phyloP scores from a whole-genome alignment of 345 rosid species.

The Eutrema japonicum region DNA sequence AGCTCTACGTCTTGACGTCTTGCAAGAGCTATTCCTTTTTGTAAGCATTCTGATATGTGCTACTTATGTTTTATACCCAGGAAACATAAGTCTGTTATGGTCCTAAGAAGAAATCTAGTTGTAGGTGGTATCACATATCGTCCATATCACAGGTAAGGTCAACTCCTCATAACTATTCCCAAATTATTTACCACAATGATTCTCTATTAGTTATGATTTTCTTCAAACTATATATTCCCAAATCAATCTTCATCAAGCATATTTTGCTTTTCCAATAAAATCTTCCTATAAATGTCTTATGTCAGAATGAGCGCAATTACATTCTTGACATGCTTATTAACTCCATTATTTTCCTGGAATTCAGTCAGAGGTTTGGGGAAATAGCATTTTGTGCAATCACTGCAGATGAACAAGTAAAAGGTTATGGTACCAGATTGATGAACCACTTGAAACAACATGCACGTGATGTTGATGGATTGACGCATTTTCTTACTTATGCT shows the following conservation, averaged over 20 bases:
- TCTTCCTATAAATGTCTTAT: neutral
- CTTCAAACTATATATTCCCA: neutral
- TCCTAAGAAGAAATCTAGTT: slow-evolving; percentile 78
- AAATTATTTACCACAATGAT: neutral
- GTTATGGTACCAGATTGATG: slow-evolving; percentile 99
- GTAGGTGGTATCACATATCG: slow-evolving; percentile 99
- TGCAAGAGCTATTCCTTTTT: slow-evolving; percentile 12
- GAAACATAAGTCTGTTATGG: slow-evolving; percentile 98
- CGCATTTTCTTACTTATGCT: slow-evolving; percentile 96
- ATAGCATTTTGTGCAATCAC: slow-evolving; percentile 99
- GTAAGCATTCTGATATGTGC: slow-evolving; percentile 32
- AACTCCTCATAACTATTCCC: neutral
- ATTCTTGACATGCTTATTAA: slow-evolving; percentile 31
- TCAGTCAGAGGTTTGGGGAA: slow-evolving; percentile 97
- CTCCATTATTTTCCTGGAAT: slow-evolving; percentile 30
- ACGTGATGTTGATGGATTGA: slow-evolving; percentile 93
- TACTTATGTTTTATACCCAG: slow-evolving; percentile 51
- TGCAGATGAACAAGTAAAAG: slow-evolving; percentile 99
- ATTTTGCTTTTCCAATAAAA: neutral
- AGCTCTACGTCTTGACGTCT: neutral
- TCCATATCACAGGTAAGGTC: slow-evolving; percentile 80
- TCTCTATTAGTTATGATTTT: slow-evolving; percentile 2
- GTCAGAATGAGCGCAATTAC: neutral
- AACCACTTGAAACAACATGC: slow-evolving; percentile 98
- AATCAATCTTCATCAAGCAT: neutral